Conservation (phyloP, 2,329 filamentous ascomycete species). For the Phialemonium atrogriseum region DNA sequence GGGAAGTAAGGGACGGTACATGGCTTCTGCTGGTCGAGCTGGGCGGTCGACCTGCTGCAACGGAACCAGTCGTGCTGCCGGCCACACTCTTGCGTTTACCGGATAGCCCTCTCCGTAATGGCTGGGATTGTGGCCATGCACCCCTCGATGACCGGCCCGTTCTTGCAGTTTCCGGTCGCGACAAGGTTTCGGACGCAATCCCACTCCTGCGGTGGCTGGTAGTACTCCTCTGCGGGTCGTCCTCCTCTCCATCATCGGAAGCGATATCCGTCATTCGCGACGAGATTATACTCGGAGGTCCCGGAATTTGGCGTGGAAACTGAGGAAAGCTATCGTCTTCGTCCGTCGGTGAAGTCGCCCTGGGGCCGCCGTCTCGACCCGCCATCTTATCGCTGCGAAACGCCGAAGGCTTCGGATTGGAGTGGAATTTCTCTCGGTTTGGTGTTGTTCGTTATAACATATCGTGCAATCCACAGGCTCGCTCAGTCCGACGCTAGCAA, state of each 20-base stretch:
- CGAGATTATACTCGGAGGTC: slow-evolving; percentile 59
- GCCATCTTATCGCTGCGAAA: no score
- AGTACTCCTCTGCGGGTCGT: slow-evolving; percentile 23
- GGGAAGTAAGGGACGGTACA: slow-evolving; percentile 79
- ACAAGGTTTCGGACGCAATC: slow-evolving; percentile 32
- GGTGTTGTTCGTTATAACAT: no score
- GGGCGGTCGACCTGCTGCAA: slow-evolving; percentile 46
- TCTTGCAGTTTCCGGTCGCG: slow-evolving; percentile 45
- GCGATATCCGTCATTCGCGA: slow-evolving; percentile 62
- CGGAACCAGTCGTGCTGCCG: slow-evolving; percentile 29
- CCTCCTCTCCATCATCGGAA: slow-evolving; percentile 45
- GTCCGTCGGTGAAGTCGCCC: slow-evolving; percentile 24
- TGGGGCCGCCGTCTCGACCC: slow-evolving; percentile 26
- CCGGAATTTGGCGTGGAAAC: slow-evolving; percentile 31
- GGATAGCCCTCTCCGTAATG: slow-evolving; percentile 44
- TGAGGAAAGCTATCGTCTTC: slow-evolving; percentile 32
- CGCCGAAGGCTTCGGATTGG: no score
- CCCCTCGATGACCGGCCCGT: slow-evolving; percentile 44
- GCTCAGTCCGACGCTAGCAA: no score
- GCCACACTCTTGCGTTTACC: slow-evolving; percentile 32
- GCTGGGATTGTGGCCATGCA: slow-evolving; percentile 45
- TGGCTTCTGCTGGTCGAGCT: slow-evolving; percentile 75
- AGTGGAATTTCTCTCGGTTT: no score
- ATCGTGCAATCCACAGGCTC: no score
- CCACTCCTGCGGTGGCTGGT: slow-evolving; percentile 27